Percentiles rank a stretch among this genome's conserved stretches.
Conservation (phyloP, 805 yeast genomes). For the Pichia thaimueangensis region DNA sequence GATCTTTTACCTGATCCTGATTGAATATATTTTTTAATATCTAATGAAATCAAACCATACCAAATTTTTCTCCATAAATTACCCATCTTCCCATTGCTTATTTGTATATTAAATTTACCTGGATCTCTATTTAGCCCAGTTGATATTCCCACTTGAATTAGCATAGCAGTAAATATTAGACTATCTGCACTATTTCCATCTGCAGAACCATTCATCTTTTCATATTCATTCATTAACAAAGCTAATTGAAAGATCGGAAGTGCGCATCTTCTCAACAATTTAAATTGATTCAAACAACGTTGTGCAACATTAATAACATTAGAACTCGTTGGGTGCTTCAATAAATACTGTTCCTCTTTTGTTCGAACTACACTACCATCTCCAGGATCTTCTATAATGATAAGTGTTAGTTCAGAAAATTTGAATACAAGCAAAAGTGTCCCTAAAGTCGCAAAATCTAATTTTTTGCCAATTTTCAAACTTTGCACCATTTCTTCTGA, state of each 20-base stretch:
- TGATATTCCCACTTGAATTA: slow-evolving; percentile 60
- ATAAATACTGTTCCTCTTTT: slow-evolving; percentile 29
- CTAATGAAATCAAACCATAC: slow-evolving; percentile 43
- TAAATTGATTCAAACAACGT: slow-evolving; percentile 50
- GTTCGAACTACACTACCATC: slow-evolving; percentile 25
- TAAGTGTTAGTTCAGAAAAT: slow-evolving; percentile 36
- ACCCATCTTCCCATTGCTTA: slow-evolving; percentile 21
- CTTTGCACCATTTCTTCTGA: slow-evolving; percentile 29
- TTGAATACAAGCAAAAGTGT: slow-evolving; percentile 39
- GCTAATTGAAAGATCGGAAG: slow-evolving; percentile 50
- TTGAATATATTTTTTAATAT: slow-evolving; percentile 38
- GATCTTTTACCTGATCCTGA: slow-evolving; percentile 44
- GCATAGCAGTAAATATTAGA: slow-evolving; percentile 47
- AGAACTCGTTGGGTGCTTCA: slow-evolving; percentile 40
- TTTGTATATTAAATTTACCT: slow-evolving; percentile 33
- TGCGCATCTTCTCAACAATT: slow-evolving; percentile 41
- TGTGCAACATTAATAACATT: slow-evolving; percentile 45
- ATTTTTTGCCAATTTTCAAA: slow-evolving; percentile 34
- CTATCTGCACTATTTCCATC: slow-evolving; percentile 41
- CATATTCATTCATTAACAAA: slow-evolving; percentile 44
- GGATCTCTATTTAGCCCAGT: slow-evolving; percentile 70
- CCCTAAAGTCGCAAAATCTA: slow-evolving; percentile 45
- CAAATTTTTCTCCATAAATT: slow-evolving; percentile 55
- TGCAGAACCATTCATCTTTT: slow-evolving; percentile 42
- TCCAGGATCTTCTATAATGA: slow-evolving; percentile 23